These are phyloP conservation scores for Ustilago cynodontis DNA, from an alignment of 1,284 basidiomycete genomes.

Conservation along the genomic window DNA sequence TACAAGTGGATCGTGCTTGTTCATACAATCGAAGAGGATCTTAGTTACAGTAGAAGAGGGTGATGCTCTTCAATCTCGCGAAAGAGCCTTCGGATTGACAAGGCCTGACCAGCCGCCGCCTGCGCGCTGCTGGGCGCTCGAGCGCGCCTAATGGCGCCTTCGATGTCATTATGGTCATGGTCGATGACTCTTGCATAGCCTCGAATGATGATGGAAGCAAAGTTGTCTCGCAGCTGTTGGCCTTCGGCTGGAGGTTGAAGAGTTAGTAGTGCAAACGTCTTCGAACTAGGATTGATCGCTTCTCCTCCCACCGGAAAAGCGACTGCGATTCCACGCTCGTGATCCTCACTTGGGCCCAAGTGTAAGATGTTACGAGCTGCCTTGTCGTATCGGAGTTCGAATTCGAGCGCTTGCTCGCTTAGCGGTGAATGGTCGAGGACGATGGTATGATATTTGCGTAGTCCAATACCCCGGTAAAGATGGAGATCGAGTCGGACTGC, in stretches of 20 bases:
- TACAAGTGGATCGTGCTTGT: too few species aligned
- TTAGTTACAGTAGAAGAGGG: too few species aligned
- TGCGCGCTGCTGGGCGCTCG: background rate
- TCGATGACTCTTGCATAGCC: background rate
- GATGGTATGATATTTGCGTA: background rate
- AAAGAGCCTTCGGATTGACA: background rate
- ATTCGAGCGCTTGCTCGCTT: background rate
- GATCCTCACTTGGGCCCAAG: slow-evolving; percentile 5
- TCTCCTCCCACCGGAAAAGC: background rate
- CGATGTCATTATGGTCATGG: background rate
- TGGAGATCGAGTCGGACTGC: slow-evolving; percentile 1
- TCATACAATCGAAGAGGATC: too few species aligned
- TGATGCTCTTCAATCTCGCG: too few species aligned
- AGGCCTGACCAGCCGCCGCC: background rate
- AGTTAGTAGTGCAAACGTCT: slow-evolving; percentile 8
- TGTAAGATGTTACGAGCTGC: slow-evolving; percentile 1
- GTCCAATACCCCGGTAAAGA: background rate
- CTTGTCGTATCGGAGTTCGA: slow-evolving; percentile 9
- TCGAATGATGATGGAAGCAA: background rate
- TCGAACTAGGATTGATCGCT: background rate
- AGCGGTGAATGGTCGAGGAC: background rate
- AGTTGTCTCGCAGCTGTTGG: background rate
- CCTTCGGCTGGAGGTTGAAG: background rate
- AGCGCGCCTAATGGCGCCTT: background rate
- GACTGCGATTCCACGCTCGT: background rate